These are phyloP conservation scores for Verticillium albo-atrum DNA, from an alignment of 2,329 filamentous ascomycete species.

Conservation along the genomic window DNA sequence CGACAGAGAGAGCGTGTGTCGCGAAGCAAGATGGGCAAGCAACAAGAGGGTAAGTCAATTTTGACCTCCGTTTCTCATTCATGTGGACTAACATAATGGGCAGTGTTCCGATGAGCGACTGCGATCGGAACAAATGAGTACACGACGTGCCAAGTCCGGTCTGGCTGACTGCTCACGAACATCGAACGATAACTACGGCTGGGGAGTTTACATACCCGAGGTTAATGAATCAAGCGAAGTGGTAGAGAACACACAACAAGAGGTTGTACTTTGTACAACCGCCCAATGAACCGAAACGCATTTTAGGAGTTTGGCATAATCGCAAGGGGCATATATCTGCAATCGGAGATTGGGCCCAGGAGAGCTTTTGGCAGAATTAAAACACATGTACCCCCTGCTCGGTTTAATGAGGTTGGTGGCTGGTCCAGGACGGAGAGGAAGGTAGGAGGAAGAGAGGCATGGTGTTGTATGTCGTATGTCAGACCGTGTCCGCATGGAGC, in stretches of 20 bases:
- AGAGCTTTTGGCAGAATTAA: no score
- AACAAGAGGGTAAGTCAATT: constrained; percentile 76
- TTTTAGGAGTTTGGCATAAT: not conserved
- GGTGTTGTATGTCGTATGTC: no score
- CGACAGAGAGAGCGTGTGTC: constrained; percentile 76
- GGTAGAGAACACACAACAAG: not conserved
- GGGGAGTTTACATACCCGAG: not conserved
- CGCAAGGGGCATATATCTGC: not conserved
- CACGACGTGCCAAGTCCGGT: not conserved
- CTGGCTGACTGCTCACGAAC: not conserved
- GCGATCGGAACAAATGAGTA: not conserved
- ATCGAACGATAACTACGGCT: not conserved
- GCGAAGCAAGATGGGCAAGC: constrained; percentile 73
- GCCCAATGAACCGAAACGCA: not conserved
- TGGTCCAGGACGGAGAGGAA: no score
- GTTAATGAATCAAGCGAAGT: not conserved
- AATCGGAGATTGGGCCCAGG: no score
- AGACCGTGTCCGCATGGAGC: no score
- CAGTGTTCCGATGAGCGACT: not conserved
- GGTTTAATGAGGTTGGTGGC: no score
- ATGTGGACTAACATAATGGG: not conserved
- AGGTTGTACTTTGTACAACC: not conserved
- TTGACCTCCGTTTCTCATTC: not conserved
- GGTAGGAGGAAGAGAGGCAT: no score
- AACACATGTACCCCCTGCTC: no score